Percentiles rank a stretch among this genome's conserved stretches.
Conservation (phyloP, 208 protist species). For the Jaenimonas drosophilae region DNA sequence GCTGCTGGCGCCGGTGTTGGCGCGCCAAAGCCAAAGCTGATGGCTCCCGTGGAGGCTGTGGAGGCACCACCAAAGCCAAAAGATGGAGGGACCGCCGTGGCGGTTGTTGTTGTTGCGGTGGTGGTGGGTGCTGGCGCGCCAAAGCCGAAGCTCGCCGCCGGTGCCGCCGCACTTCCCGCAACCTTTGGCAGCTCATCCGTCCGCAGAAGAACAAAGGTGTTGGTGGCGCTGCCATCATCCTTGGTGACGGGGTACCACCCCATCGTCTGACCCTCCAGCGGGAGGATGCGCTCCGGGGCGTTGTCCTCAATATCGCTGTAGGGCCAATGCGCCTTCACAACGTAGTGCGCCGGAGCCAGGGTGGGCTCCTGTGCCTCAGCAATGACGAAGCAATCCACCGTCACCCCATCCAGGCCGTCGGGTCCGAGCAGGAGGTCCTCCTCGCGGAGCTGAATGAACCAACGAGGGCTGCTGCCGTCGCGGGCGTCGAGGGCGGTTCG, state of each 20-base stretch:
- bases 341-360: constrained; percentile 65
- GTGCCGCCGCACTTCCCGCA: constrained; percentile 1
- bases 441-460: constrained; percentile 83
- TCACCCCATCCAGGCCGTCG: constrained; percentile 69
- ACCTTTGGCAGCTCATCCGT: constrained; percentile 3
- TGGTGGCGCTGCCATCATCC: constrained; percentile 60
- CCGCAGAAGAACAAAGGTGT: constrained; percentile 61
- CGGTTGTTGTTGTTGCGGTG: not conserved
- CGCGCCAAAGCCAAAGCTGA: constrained; percentile 26
- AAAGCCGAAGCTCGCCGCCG: constrained; percentile 25
- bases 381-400: constrained; percentile 78
- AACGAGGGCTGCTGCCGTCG: constrained; percentile 47
- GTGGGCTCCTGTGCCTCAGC: constrained; percentile 60
- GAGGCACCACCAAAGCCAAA: constrained; percentile 17
- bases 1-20: constrained; percentile 1
- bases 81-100: constrained; percentile 3
- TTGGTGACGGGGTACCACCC: constrained; percentile 66
- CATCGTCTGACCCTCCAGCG: constrained; percentile 57
- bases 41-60: constrained; percentile 5
- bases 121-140: constrained; percentile 4
- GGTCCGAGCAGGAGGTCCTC: constrained; percentile 65
- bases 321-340: constrained; percentile 81
- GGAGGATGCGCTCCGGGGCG: constrained; percentile 75
- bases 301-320: constrained; percentile 84
- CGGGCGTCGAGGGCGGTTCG: constrained; percentile 40